These are phyloP conservation scores for Medicago lupulina DNA, from an alignment of 306 rosid species.

Conservation along the genomic window DNA sequence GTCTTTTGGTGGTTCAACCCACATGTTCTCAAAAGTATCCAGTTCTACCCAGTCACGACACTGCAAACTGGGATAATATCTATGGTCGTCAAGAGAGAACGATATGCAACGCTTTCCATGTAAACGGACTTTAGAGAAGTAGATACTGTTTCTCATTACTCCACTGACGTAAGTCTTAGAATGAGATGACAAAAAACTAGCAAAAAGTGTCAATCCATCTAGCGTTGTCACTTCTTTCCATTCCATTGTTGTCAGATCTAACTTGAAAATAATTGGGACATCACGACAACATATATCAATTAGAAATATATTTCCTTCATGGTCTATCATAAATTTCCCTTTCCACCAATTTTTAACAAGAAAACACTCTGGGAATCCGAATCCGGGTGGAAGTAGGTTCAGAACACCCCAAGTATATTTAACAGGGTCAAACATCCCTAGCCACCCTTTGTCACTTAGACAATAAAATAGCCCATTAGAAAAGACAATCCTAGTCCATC, in stretches of 20 bases:
- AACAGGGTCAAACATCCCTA: conserved; percentile 71
- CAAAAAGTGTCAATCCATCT: conserved; percentile 66
- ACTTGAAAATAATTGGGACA: conserved; percentile 69
- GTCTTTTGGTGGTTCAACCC: conserved; percentile 73
- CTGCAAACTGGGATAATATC: conserved; percentile 72
- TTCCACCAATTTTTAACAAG: no score
- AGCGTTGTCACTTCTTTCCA: conserved; percentile 74
- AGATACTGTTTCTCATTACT: conserved; percentile 67
- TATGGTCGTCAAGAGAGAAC: conserved; percentile 58
- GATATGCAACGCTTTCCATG: conserved; percentile 72
- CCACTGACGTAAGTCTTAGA: conserved; percentile 65
- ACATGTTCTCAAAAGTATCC: conserved; percentile 61
- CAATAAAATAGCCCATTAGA: conserved; percentile 78
- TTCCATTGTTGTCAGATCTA: conserved; percentile 58
- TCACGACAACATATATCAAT: conserved; percentile 68
- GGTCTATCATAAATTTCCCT: conserved; percentile 74
- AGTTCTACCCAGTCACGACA: conserved; percentile 70
- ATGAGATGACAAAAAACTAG: conserved; percentile 74
- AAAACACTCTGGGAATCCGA: no score
- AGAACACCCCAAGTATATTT: conserved; percentile 67
- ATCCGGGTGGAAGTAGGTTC: conserved; percentile 73
- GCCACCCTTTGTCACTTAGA: conserved; percentile 81
- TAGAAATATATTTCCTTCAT: conserved; percentile 63
- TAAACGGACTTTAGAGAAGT: conserved; percentile 72
- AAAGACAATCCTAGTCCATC: no score